A percentile compares a stretch with the other conserved stretches of the same genome.
Evolutionary conservation across 1,284 basidiomycete species (phyloP).

Genomic region (Butyriboletus pseudospeciosus): DNA sequence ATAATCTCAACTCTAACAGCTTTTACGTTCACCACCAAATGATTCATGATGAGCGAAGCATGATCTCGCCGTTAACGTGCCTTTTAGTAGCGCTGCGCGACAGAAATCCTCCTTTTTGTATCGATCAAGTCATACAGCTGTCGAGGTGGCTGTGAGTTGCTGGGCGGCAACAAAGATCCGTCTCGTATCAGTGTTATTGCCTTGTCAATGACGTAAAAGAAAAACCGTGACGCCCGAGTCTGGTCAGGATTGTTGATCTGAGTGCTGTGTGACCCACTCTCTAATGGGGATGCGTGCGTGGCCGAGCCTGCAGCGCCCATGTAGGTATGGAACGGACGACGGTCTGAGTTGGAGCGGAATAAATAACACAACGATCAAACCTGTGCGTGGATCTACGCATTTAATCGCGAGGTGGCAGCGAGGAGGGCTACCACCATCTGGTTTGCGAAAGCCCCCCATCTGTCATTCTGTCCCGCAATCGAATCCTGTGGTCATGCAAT

Average conservation of each 20-base stretch:
- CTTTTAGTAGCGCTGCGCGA: too few relatives aligned
- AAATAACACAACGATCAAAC: neutral
- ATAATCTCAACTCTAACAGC: too few relatives aligned
- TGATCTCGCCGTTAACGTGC: neutral
- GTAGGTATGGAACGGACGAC: neutral
- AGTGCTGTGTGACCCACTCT: neutral
- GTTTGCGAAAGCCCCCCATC: neutral
- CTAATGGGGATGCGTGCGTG: neutral
- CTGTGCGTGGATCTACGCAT: neutral
- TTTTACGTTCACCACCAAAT: neutral
- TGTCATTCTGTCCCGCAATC: neutral
- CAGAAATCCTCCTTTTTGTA: neutral
- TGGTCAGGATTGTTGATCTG: neutral
- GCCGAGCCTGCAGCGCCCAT: neutral
- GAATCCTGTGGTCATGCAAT: conserved; percentile 3
- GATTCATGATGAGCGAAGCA: neutral
- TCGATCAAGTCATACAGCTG: neutral
- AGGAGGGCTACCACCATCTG: neutral
- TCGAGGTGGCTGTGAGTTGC: neutral
- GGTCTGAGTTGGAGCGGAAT: neutral
- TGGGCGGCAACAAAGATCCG: neutral
- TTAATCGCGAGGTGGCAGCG: neutral
- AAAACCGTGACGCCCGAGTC: neutral
- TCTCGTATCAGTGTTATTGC: neutral
- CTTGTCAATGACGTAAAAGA: conserved; percentile 5